Base-by-base conservation (phyloP, 106 monocot species). In the Dendrobium catenatum region DNA sequence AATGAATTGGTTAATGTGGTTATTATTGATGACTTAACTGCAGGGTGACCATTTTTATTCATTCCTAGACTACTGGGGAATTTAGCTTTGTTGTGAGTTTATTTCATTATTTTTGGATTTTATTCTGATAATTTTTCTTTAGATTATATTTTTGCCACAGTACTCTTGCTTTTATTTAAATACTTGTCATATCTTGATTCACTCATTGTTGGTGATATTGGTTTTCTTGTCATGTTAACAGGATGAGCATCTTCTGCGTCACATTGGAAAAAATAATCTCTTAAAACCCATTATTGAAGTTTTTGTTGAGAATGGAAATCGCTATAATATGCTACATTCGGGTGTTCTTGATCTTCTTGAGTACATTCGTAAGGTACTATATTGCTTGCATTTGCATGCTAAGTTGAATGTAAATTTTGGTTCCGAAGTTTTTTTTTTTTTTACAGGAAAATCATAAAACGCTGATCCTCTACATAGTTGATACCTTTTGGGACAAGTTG, bases 261-360 rank as follows among this genome's bases (percentile, higher is more conserved):
- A 95, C 77, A 87, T 99, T 79, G 95, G 87, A 2, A 99, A 93
- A 80, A 90, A 93, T 83, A 95, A 99, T 84, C 87, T 93, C 68
- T 83, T 99, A 49, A 95, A 90, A 80, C 95, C 99, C 61, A 83
- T 99, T 51, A 80, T 99, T 55, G 99, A 99, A 2, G 93, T 81
- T 33, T 99, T 99, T 81, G 56, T 91, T 83, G 80, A 87, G 75
- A 99, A 99, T 83, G 99, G 99, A 3, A 84, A 88, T 79, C 91
- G 87, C 16, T 99, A 99, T 79, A 99, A 99, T 78, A 91, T 99
- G 95, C 82, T 99, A 29, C 91, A 99, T 19, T 99, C 99, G 47
- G 95, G 88, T 55, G 89, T 99, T 76, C 82, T 95, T 9, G 99
- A 99, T 80, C 87, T 99, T 66, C 77, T 99, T 8, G 99, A 99